These are phyloP conservation scores for Coemansia sp. DNA, from an alignment of 192 early-diverging fungal genomes.

Conservation along the genomic window DNA sequence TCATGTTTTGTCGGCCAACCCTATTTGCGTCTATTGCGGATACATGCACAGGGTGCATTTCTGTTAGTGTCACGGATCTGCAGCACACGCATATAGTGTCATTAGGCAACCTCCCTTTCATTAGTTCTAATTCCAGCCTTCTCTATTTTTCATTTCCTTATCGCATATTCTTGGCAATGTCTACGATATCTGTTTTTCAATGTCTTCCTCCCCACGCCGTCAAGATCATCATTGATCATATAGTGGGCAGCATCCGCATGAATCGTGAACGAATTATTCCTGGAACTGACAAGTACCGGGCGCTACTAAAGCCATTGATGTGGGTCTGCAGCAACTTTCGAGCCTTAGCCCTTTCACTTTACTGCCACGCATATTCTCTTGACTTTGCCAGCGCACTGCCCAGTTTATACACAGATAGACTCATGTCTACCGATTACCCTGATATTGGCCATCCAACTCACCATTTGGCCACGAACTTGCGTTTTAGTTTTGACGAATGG, in stretches of 20 bases:
- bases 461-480: not conserved
- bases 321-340: not conserved
- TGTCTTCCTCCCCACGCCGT: not conserved
- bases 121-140: not conserved
- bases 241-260: not conserved
- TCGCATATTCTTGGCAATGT: not conserved
- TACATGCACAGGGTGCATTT: too few species aligned
- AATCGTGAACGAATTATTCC: not conserved
- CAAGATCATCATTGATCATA: not conserved
- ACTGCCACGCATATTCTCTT: not conserved
- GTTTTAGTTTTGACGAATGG: not conserved
- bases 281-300: not conserved
- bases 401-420: not conserved
- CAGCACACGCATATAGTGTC: not conserved
- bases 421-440: not conserved
- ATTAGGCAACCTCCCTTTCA: not conserved
- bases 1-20: too few species aligned
- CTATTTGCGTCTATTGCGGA: too few species aligned
- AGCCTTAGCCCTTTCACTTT: not conserved
- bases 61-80: too few species aligned
- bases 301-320: not conserved
- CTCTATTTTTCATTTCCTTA: not conserved
- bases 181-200: not conserved
- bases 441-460: not conserved
- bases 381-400: not conserved